Conservation (phyloP, 192 early-diverging fungal genomes). For the Rhizophagus sp. region DNA sequence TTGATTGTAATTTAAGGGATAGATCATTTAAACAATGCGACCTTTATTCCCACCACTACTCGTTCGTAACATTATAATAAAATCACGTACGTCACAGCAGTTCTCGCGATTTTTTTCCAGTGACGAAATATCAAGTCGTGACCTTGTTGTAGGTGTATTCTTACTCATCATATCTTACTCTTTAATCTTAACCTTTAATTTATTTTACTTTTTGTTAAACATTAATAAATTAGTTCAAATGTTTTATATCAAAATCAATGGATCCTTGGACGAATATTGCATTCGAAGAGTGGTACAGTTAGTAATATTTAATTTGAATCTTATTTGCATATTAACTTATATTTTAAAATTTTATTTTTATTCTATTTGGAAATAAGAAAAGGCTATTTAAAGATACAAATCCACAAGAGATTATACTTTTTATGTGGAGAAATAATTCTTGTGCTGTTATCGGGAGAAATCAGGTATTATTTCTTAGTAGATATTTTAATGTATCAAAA, state of each 20-base stretch:
- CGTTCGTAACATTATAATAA: background rate
- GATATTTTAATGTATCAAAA: too few relatives aligned
- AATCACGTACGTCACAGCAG: background rate
- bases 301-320: background rate
- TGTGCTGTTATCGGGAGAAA: constrained; percentile 95
- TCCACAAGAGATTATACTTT: constrained; percentile 67
- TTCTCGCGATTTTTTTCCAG: background rate
- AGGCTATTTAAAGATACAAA: constrained; percentile 81
- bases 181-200: background rate
- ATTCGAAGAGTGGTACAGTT: constrained; percentile 76
- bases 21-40: background rate
- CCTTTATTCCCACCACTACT: background rate
- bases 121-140: background rate
- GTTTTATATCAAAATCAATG: constrained; percentile 64
- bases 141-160: background rate
- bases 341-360: background rate
- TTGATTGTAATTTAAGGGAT: background rate
- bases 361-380: background rate
- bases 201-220: background rate
- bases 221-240: constrained; percentile 37
- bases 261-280: constrained; percentile 85
- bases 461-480: too few relatives aligned
- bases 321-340: background rate
- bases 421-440: constrained; percentile 85
- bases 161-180: background rate